Percentiles rank a stretch among this genome's conserved stretches.
phyloP scores from a whole-genome alignment of 2,329 filamentous ascomycete species.

The Scedosporium dehoogii region DNA sequence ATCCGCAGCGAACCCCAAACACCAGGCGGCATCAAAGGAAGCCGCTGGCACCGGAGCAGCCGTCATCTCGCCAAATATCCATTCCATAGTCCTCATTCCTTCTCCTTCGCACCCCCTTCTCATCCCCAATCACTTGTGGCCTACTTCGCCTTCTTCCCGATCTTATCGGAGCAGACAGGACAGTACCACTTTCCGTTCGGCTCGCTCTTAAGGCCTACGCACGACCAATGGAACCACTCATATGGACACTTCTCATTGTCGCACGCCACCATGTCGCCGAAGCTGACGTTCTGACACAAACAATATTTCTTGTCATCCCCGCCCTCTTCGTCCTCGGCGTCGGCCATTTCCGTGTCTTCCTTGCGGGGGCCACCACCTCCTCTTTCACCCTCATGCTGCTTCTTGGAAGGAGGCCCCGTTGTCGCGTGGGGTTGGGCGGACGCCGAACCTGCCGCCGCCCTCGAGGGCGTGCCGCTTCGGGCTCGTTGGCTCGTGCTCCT shows the following conservation, averaged over 20 bases:
- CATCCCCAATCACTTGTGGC: not conserved
- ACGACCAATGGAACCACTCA: conserved; percentile 84
- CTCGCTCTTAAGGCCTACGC: conserved; percentile 58
- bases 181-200: conserved; percentile 61
- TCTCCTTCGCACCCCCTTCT: not conserved
- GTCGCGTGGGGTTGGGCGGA: not conserved
- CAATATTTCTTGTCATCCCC: conserved; percentile 76
- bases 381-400: not conserved
- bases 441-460: conserved; percentile 24
- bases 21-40: not conserved
- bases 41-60: not conserved
- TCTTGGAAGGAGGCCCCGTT: not conserved
- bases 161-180: conserved; percentile 47
- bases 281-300: conserved; percentile 72
- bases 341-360: conserved; percentile 45
- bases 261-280: conserved; percentile 82
- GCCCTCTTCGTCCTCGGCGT: conserved; percentile 57
- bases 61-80: not conserved
- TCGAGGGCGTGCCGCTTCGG: conserved; percentile 37
- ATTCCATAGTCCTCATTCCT: not conserved
- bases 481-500: not conserved
- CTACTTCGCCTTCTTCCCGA: conserved; percentile 22
- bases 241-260: conserved; percentile 73
- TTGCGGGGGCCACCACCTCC: conserved; percentile 15
- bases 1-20: not conserved